phyloP scores from a whole-genome alignment of 345 rosid species.

The Moricandia arvensis region DNA sequence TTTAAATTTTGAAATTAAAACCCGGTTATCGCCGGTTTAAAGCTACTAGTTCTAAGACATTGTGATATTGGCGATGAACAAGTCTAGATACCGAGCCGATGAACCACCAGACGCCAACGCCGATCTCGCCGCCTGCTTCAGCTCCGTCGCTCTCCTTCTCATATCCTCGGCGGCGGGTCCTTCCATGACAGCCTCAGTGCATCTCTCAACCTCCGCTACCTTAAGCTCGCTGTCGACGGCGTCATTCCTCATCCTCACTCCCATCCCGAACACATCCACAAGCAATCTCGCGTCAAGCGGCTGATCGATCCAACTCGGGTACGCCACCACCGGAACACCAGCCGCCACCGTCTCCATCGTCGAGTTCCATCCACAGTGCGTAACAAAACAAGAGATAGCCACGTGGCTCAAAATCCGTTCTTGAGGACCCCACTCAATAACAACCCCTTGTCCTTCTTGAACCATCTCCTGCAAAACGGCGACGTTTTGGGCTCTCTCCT shows the following conservation, averaged over 20 bases:
- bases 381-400: slow-evolving; percentile 49
- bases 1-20: not conserved
- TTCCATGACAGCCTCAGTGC: slow-evolving; percentile 40
- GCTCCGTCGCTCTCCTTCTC: slow-evolving; percentile 42
- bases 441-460: slow-evolving; percentile 38
- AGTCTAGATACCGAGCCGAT: slow-evolving; percentile 40
- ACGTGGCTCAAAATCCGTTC: slow-evolving; percentile 47
- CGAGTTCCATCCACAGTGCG: slow-evolving; percentile 70
- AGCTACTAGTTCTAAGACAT: not conserved
- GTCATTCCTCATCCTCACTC: slow-evolving; percentile 43
- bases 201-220: slow-evolving; percentile 44
- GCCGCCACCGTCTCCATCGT: slow-evolving; percentile 44
- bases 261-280: slow-evolving; percentile 48
- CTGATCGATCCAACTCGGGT: slow-evolving; percentile 52
- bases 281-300: slow-evolving; percentile 43
- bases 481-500: not conserved
- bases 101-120: slow-evolving; percentile 47
- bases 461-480: slow-evolving; percentile 34
- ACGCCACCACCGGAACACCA: slow-evolving; percentile 55
- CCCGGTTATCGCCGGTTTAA: not conserved
- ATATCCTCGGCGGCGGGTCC: slow-evolving; percentile 34
- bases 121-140: slow-evolving; percentile 38
- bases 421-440: slow-evolving; percentile 53
- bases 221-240: slow-evolving; percentile 31
- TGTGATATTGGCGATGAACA: slow-evolving; percentile 41